Percentiles rank a stretch among this genome's conserved stretches.
These are phyloP conservation scores for Sutorius australiensis DNA, from an alignment of 768 basidiomycete genomes.

Conservation along the genomic window DNA sequence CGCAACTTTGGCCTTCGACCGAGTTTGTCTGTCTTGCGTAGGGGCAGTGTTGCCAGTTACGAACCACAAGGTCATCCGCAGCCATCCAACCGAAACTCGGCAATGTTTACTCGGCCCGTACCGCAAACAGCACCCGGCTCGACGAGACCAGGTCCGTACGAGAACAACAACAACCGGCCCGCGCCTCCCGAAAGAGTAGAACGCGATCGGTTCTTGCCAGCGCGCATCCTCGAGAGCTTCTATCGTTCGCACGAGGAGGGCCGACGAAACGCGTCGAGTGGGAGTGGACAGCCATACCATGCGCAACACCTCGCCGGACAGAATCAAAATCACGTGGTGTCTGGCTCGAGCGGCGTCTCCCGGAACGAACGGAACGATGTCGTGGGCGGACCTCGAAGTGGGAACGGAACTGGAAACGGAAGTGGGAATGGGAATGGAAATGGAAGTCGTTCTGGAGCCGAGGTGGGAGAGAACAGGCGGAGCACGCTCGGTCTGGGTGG, in stretches of 20 bases:
- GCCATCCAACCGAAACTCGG: conserved; percentile 9
- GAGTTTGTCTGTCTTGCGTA: conserved; percentile 13
- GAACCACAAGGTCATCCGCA: conserved; percentile 11
- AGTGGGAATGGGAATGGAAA: conserved; percentile 6
- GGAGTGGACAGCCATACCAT: conserved; percentile 11
- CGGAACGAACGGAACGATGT: conserved; percentile 11
- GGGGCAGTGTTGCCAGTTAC: conserved; percentile 1
- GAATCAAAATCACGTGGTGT: conserved; percentile 2
- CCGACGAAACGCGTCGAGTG: conserved; percentile 15
- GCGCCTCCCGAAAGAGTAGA: conserved; percentile 18
- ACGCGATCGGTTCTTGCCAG: conserved; percentile 23
- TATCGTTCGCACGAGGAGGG: conserved; percentile 23
- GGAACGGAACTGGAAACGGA: conserved; percentile 3
- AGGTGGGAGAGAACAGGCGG: conserved; percentile 17
- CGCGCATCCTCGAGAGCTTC: conserved; percentile 20
- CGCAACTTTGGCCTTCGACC: conserved; percentile 17
- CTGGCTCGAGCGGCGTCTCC: neutral
- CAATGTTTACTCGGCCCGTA: conserved; percentile 6
- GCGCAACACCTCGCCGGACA: neutral
- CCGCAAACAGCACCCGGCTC: conserved; percentile 7
- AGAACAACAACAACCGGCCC: conserved; percentile 10
- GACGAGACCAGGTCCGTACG: conserved; percentile 10
- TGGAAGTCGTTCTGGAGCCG: conserved; percentile 10
- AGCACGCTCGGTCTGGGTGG: conserved; percentile 22
- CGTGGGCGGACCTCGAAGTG: conserved; percentile 3